Percentiles rank a stretch among this genome's conserved stretches.
Conservation (phyloP, 305 asterid species). For the Salvia sclarea region DNA sequence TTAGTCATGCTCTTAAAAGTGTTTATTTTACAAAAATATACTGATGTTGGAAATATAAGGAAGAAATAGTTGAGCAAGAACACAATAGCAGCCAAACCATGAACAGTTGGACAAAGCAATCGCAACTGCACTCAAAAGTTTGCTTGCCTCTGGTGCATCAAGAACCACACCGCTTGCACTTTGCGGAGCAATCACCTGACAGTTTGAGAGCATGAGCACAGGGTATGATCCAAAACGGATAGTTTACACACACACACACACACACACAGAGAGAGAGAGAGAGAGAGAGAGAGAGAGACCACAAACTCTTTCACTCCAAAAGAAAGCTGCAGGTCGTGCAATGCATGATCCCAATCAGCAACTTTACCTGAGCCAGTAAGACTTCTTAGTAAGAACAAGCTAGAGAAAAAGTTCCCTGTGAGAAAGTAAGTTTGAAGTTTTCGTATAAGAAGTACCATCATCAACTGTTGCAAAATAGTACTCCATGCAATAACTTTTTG, state of each 20-base stretch:
- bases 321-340: conserved; percentile 85
- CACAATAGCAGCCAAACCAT: conserved; percentile 60
- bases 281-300: conserved; percentile 52
- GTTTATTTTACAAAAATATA: conserved; percentile 13
- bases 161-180: conserved; percentile 97
- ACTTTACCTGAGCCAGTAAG: conserved; percentile 54
- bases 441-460: conserved; percentile 51
- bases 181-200: conserved; percentile 93
- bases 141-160: conserved; percentile 97
- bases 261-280: conserved; percentile 7
- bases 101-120: conserved; percentile 93
- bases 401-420: conserved; percentile 2
- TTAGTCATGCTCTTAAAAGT: conserved; percentile 2
- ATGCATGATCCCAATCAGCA: conserved; percentile 63
- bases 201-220: conserved; percentile 29
- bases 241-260: conserved; percentile 14
- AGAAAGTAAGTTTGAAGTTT: conserved; percentile 30
- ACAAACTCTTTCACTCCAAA: conserved; percentile 94
- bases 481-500: conserved; percentile 85
- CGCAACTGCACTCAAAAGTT: conserved; percentile 96
- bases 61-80: conserved; percentile 27
- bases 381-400: conserved; percentile 27
- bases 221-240: conserved; percentile 7
- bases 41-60: conserved; percentile 19
- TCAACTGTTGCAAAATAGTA: conserved; percentile 60